Percentiles rank a stretch among this genome's conserved stretches.
Evolutionary conservation across 106 monocot genomes (phyloP).

Genomic region (Gastrodia elata): DNA sequence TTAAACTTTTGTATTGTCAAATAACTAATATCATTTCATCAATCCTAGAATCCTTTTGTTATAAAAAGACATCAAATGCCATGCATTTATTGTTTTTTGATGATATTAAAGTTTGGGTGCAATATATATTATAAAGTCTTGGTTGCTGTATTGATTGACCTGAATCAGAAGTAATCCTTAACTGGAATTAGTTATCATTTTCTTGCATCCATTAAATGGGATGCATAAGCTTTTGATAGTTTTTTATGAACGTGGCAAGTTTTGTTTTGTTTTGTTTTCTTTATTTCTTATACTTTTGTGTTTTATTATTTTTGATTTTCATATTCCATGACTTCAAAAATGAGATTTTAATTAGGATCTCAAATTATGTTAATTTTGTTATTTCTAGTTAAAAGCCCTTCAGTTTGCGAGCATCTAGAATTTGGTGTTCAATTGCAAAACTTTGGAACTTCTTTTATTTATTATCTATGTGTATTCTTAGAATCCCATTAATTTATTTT

Average conservation of each 20-base stretch:
- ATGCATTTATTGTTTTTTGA: too few relatives aligned
- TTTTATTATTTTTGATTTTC: not conserved
- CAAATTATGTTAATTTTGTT: not conserved
- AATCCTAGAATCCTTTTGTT: too few relatives aligned
- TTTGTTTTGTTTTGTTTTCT: not conserved
- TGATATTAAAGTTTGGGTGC: too few relatives aligned
- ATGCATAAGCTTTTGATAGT: not conserved
- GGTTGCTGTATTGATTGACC: too few relatives aligned
- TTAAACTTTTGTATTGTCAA: too few relatives aligned
- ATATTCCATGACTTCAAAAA: not conserved
- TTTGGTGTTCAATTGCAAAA: not conserved
- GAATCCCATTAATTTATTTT: not conserved
- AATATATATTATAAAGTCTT: too few relatives aligned
- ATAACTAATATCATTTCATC: too few relatives aligned
- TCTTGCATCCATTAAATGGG: not conserved
- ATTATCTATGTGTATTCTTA: not conserved
- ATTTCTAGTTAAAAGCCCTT: not conserved
- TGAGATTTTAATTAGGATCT: not conserved
- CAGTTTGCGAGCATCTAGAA: not conserved
- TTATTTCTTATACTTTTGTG: not conserved
- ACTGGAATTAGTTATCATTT: not conserved
- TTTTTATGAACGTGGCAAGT: not conserved
- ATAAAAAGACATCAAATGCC: too few relatives aligned
- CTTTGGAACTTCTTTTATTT: not conserved
- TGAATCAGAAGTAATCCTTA: too few relatives aligned